Evolutionary conservation across 2,329 filamentous ascomycete genomes (phyloP).

Genomic region (Ilyonectria robusta): DNA sequence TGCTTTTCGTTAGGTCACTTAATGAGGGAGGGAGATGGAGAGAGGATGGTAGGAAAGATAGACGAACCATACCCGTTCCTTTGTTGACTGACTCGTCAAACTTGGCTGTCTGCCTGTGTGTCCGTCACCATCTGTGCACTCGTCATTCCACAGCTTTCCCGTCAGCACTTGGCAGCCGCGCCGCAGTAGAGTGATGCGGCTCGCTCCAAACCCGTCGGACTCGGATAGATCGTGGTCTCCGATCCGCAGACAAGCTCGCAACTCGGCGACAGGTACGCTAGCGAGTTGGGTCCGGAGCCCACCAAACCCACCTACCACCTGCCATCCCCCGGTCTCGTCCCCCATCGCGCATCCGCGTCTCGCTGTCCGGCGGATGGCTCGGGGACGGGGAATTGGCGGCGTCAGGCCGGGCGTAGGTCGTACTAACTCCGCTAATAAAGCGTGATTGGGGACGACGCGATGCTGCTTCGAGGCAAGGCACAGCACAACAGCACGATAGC

Average conservation of each 20-base stretch:
- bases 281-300: not conserved
- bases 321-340: not conserved
- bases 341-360: not conserved
- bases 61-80: no score
- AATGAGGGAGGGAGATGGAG: not conserved
- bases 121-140: not conserved
- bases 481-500: not conserved
- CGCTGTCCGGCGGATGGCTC: constrained; percentile 23
- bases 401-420: constrained; percentile 21
- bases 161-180: not conserved
- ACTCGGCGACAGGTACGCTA: not conserved
- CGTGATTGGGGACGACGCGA: not conserved
- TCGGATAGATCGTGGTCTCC: constrained; percentile 25
- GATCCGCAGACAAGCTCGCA: constrained; percentile 8
- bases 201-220: constrained; percentile 8
- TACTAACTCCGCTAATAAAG: constrained; percentile 25
- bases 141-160: not conserved
- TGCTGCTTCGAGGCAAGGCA: not conserved
- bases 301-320: not conserved
- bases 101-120: not conserved
- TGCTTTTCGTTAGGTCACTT: not conserved
- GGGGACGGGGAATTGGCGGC: constrained; percentile 18
- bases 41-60: not conserved
- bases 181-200: not conserved
- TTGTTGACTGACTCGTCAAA: not conserved